A percentile compares a stretch with the other conserved stretches of the same genome.
These are phyloP conservation scores for Hypomyces rosellus DNA, from an alignment of 2,329 filamentous ascomycete genomes.

Conservation along the genomic window DNA sequence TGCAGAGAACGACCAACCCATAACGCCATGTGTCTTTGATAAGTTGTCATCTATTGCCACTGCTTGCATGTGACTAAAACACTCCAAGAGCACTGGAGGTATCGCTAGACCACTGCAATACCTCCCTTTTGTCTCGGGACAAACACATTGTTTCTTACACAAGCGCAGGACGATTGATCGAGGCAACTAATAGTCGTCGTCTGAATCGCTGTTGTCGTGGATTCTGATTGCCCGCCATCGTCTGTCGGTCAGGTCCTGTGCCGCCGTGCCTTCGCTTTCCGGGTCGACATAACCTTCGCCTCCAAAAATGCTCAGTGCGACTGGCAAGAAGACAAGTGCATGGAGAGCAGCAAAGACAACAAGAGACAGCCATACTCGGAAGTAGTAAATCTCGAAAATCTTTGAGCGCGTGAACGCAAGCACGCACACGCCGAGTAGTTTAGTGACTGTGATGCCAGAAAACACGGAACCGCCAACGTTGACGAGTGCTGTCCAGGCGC, in stretches of 20 bases:
- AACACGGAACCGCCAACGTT: slow-evolving; percentile 95
- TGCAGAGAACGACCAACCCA: too few species aligned
- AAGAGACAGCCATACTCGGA: slow-evolving; percentile 89
- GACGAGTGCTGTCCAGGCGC: slow-evolving; percentile 87
- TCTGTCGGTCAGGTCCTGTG: slow-evolving; percentile 77
- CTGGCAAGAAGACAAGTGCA: slow-evolving; percentile 84
- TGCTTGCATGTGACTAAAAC: background rate
- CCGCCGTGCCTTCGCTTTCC: slow-evolving; percentile 79
- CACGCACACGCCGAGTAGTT: slow-evolving; percentile 85
- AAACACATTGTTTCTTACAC: background rate
- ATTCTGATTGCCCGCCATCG: slow-evolving; percentile 71
- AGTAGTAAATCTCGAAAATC: slow-evolving; percentile 99
- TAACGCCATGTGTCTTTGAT: too few species aligned
- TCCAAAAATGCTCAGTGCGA: slow-evolving; percentile 77
- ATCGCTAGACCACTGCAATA: background rate
- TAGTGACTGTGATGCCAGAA: slow-evolving; percentile 92
- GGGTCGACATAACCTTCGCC: slow-evolving; percentile 84
- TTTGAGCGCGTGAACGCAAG: slow-evolving; percentile 93
- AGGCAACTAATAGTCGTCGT: slow-evolving; percentile 49
- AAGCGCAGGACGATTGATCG: background rate
- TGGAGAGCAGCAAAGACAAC: slow-evolving; percentile 85
- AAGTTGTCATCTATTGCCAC: too few species aligned
- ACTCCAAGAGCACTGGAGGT: background rate
- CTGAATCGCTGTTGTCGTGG: slow-evolving; percentile 69
- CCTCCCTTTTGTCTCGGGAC: background rate